Conservation (phyloP, 179 eudicot species). For the Vitellaria paradoxa region DNA sequence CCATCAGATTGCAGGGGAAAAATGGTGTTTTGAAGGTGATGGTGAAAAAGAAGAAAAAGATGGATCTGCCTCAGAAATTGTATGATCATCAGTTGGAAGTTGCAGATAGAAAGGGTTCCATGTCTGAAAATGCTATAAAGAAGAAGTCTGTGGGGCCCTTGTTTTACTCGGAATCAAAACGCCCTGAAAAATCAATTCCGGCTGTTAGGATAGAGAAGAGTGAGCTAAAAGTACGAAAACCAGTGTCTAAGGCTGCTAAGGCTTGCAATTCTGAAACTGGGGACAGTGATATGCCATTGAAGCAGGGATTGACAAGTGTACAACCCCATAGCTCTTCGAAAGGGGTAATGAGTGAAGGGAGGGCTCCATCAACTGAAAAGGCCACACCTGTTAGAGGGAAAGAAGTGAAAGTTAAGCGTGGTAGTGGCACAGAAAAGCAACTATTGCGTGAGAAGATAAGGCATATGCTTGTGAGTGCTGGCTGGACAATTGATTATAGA, state of each 20-base stretch:
- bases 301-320: constrained; percentile 33
- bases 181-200: constrained; percentile 33
- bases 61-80: constrained; percentile 24
- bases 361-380: constrained; percentile 39
- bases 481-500: constrained; percentile 97
- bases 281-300: constrained; percentile 44
- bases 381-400: constrained; percentile 43
- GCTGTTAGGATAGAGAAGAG: constrained; percentile 30
- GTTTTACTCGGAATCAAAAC: constrained; percentile 38
- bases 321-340: constrained; percentile 38
- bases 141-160: constrained; percentile 38
- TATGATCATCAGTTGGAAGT: constrained; percentile 24
- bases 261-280: constrained; percentile 46
- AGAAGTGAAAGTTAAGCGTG: constrained; percentile 69
- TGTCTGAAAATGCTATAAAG: constrained; percentile 36
- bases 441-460: constrained; percentile 77
- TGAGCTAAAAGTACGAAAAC: constrained; percentile 31
- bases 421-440: constrained; percentile 94
- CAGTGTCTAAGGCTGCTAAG: constrained; percentile 30
- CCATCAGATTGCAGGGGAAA: constrained; percentile 90
- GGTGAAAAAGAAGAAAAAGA: constrained; percentile 66
- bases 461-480: constrained; percentile 73
- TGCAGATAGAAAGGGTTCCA: constrained; percentile 40
- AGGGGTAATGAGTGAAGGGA: constrained; percentile 40
- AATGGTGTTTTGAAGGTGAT: constrained; percentile 89